phyloP scores from a whole-genome alignment of 176 grass and related monocot genomes.

The Lolium multiflorum region DNA sequence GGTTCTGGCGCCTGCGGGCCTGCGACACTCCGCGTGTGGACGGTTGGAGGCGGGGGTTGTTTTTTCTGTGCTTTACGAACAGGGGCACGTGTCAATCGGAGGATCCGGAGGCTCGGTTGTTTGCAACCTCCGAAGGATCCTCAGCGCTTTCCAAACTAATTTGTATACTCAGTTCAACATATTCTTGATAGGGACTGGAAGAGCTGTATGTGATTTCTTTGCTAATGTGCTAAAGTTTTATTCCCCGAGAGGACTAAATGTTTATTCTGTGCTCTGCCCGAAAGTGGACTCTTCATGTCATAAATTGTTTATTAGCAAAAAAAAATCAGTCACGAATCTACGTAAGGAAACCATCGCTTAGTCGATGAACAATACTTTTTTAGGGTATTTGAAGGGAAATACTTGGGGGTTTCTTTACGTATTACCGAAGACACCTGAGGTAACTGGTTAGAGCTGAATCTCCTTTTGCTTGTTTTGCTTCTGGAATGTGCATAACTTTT shows the following conservation, averaged over 20 bases:
- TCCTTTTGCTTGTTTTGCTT: neutral
- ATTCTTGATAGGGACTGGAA: too few species aligned
- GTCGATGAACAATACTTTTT: neutral
- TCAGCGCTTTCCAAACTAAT: neutral
- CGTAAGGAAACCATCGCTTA: neutral
- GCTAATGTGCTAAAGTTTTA: constrained; percentile 28
- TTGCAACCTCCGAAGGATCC: too few species aligned
- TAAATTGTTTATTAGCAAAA: neutral
- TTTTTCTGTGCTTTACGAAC: too few species aligned
- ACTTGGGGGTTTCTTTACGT: constrained; percentile 4
- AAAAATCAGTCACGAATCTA: too few species aligned
- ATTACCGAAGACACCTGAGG: neutral
- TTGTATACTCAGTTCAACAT: neutral
- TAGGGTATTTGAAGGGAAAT: neutral
- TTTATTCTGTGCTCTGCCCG: constrained; percentile 9
- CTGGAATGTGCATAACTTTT: constrained; percentile 22
- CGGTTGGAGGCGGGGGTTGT: too few species aligned
- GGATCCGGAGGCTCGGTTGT: too few species aligned
- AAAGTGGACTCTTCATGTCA: constrained; percentile 2
- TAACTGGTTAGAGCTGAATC: constrained; percentile 6
- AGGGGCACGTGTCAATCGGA: too few species aligned
- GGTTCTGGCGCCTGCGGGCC: too few species aligned
- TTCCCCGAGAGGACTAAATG: constrained; percentile 10
- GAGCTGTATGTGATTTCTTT: neutral
- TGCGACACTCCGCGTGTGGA: too few species aligned